Base-by-base conservation (phyloP, 352 stramenopile species). In the Phytophthora pistaciae region DNA sequence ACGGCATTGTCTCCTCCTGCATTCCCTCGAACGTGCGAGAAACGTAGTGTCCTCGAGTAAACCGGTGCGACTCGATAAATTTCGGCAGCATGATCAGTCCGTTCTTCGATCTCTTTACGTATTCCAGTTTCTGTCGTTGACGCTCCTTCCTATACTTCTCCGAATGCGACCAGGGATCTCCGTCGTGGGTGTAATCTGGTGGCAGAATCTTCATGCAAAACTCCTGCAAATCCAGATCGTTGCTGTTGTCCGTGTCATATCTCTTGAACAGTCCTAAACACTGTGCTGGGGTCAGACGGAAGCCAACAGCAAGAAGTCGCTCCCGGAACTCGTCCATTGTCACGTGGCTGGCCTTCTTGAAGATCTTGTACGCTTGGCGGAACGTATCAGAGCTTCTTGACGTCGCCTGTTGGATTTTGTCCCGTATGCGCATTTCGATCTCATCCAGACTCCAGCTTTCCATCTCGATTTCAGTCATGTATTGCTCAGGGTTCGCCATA, bases 301-400 rank as follows among this genome's bases (percentile, higher is more conserved):
- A 95, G 0, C 88, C 88, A 11, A 95, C 80, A 27, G 85, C 77
- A 6, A 95, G 70, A 9, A 95, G 64, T 3, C 84, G 78, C 48
- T 92, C 84, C 10, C 84, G 83, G 21, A 95, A 95, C 57, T 95
- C 86, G 25, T 90, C 82, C 18, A 90, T 85, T 0, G 83, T 92
- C 10, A 95, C 76, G 56, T 91, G 82, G 44, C 82, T 91, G 18
- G 64, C 78, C 66, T 95, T 95, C 59, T 93, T 90, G 61, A 95
- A 95, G 38, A 95, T 92, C 40, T 90, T 89, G 72, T 84, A 92
- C 1, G 87, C 88, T 70, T 95, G 88, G 0, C 88, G 84, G 49
- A 94, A 95, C 9, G 84, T 92, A 31, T 94, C 88, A 1, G 88
- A 95, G 65, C 82, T 91, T 60, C 89, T 87, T 40, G 84, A 92